phyloP scores from a whole-genome alignment of 1,284 basidiomycete species.

The Athelia sp. region DNA sequence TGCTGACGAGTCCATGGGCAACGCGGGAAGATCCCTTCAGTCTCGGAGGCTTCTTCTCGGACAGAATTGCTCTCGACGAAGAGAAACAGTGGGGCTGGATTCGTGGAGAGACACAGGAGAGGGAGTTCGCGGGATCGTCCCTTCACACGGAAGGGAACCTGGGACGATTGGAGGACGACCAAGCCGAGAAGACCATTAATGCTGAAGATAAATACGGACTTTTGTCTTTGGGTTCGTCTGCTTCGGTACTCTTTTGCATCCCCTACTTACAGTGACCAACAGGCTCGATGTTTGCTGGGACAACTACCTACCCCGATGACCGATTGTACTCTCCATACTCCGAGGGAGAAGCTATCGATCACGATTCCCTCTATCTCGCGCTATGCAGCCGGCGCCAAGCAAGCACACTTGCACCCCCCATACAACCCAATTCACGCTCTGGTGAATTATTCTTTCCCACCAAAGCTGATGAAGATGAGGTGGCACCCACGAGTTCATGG shows the following conservation, averaged over 20 bases:
- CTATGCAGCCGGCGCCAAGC: slow-evolving; percentile 26
- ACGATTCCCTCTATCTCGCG: slow-evolving; percentile 36
- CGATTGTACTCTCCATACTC: slow-evolving; percentile 34
- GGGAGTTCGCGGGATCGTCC: slow-evolving; percentile 15
- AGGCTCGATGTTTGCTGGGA: neutral
- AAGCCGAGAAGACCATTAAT: slow-evolving; percentile 29
- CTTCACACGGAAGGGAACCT: slow-evolving; percentile 11
- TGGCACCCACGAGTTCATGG: neutral
- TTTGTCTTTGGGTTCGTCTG: slow-evolving; percentile 33
- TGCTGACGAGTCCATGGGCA: slow-evolving; percentile 3
- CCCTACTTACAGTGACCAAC: too few species aligned
- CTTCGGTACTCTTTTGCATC: neutral
- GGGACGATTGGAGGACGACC: slow-evolving; percentile 16
- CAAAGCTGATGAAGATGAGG: neutral
- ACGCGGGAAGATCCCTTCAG: slow-evolving; percentile 42
- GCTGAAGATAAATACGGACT: slow-evolving; percentile 46
- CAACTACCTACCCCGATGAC: slow-evolving; percentile 14
- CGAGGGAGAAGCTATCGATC: slow-evolving; percentile 34
- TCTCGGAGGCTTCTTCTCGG: slow-evolving; percentile 42
- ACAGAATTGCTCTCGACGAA: slow-evolving; percentile 17
- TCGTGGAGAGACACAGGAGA: slow-evolving; percentile 18
- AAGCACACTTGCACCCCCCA: neutral
- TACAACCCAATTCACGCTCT: neutral
- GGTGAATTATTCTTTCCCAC: neutral
- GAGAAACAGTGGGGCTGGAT: slow-evolving; percentile 38